Percentiles rank a stretch among this genome's conserved stretches.
Conservation (phyloP, 2,329 filamentous ascomycete species). For the Myriosclerotinia duriaeana region DNA sequence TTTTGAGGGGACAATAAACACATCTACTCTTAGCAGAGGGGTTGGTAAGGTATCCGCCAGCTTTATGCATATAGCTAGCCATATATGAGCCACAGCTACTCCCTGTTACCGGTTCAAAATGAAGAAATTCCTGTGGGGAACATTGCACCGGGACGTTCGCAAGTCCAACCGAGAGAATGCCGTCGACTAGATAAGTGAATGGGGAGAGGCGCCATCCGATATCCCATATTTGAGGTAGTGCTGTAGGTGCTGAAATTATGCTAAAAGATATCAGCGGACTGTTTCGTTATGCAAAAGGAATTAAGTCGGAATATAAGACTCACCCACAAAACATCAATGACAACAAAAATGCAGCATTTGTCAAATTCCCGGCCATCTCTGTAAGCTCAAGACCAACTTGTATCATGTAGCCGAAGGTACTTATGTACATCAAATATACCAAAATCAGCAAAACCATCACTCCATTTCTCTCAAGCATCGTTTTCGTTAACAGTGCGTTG, state of each 20-base stretch:
- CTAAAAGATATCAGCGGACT: slow-evolving; percentile 41
- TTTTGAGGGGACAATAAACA: slow-evolving; percentile 58
- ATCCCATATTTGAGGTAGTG: slow-evolving; percentile 74
- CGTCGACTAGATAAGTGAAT: slow-evolving; percentile 76
- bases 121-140: slow-evolving; percentile 53
- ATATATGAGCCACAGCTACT: slow-evolving; percentile 61
- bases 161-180: slow-evolving; percentile 68
- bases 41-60: slow-evolving; percentile 52
- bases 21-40: slow-evolving; percentile 57
- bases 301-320: neutral
- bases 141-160: slow-evolving; percentile 67
- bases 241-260: slow-evolving; percentile 64
- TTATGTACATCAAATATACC: slow-evolving; percentile 75
- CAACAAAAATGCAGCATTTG: slow-evolving; percentile 71
- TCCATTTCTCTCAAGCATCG: slow-evolving; percentile 66
- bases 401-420: slow-evolving; percentile 76
- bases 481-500: slow-evolving; percentile 63
- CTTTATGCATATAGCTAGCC: slow-evolving; percentile 47
- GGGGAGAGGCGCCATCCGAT: slow-evolving; percentile 83
- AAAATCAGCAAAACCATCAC: slow-evolving; percentile 78
- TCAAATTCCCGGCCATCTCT: slow-evolving; percentile 73
- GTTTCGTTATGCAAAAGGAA: neutral
- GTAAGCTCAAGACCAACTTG: slow-evolving; percentile 74
- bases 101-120: slow-evolving; percentile 46
- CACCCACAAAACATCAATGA: slow-evolving; percentile 66